Percentiles rank a stretch among this genome's conserved stretches.
phyloP scores from a whole-genome alignment of 2,329 filamentous ascomycete genomes.

The Fusarium nurragi region DNA sequence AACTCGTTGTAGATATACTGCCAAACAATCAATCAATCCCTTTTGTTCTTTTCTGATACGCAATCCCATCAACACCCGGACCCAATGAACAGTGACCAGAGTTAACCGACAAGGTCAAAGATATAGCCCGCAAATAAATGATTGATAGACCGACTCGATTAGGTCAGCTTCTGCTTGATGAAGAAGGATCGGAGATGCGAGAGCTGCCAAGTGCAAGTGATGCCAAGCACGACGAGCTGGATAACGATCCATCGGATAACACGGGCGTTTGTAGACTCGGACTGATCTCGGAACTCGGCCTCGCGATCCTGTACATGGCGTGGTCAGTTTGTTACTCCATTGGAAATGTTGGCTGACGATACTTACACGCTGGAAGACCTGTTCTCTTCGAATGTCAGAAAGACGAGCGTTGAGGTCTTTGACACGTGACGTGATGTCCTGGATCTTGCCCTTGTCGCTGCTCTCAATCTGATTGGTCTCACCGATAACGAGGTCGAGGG shows the following conservation, averaged over 20 bases:
- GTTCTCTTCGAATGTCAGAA: slow-evolving; percentile 89
- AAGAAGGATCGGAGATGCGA: slow-evolving; percentile 97
- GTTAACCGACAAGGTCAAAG: slow-evolving; percentile 5
- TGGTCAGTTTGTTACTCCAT: slow-evolving; percentile 12
- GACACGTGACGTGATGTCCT: slow-evolving; percentile 87
- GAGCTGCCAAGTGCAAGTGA: slow-evolving; percentile 96
- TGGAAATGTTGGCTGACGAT: neutral
- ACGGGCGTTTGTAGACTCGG: slow-evolving; percentile 88
- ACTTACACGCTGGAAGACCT: slow-evolving; percentile 91
- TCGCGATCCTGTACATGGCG: slow-evolving; percentile 79
- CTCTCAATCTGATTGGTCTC: slow-evolving; percentile 94
- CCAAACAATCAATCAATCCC: slow-evolving; percentile 15
- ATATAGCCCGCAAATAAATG: slow-evolving; percentile 9
- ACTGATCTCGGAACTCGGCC: slow-evolving; percentile 97
- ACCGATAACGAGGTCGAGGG: slow-evolving; percentile 91
- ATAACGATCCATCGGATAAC: slow-evolving; percentile 95
- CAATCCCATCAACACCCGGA: slow-evolving; percentile 20
- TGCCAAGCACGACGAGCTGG: slow-evolving; percentile 83
- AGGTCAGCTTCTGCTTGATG: slow-evolving; percentile 99
- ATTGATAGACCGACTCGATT: slow-evolving; percentile 44
- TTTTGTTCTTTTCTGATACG: slow-evolving; percentile 15
- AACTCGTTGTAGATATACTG: slow-evolving; percentile 16
- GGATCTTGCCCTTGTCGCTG: slow-evolving; percentile 90
- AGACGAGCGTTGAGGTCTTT: slow-evolving; percentile 88
- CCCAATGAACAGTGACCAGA: slow-evolving; percentile 5